Conservation (phyloP, 129 eudicot genomes). For the Arctium lappa region DNA sequence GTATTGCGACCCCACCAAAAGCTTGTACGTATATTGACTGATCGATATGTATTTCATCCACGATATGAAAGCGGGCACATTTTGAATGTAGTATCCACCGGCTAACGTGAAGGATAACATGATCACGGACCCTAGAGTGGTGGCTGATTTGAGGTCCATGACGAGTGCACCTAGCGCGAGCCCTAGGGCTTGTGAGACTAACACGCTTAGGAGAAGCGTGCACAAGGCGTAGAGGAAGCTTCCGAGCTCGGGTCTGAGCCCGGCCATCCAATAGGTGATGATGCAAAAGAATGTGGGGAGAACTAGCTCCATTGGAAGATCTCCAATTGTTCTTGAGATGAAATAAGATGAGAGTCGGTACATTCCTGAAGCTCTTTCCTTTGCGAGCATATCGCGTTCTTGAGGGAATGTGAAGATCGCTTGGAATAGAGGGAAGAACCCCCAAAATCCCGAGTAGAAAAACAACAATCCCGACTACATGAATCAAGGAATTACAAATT, state of each 20-base stretch:
- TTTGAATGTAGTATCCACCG: constrained; percentile 72
- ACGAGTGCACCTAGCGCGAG: constrained; percentile 79
- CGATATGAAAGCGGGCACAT: constrained; percentile 64
- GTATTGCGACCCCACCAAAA: constrained; percentile 63
- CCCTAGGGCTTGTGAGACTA: constrained; percentile 80
- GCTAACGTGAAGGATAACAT: constrained; percentile 57
- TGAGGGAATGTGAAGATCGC: constrained; percentile 84
- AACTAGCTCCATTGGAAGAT: constrained; percentile 77
- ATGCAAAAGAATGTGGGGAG: constrained; percentile 57
- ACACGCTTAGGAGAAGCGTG: constrained; percentile 38
- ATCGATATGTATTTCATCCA: constrained; percentile 76
- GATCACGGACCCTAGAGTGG: constrained; percentile 61
- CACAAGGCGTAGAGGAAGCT: constrained; percentile 43
- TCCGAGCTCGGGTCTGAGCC: constrained; percentile 42
- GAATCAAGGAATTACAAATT: not conserved
- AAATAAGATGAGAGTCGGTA: constrained; percentile 78
- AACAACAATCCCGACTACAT: constrained; percentile 74
- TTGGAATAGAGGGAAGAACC: constrained; percentile 65
- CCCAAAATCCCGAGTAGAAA: constrained; percentile 74
- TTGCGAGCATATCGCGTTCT: constrained; percentile 62
- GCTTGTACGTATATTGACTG: constrained; percentile 56
- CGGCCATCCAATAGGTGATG: constrained; percentile 91
- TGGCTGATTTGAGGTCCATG: constrained; percentile 64
- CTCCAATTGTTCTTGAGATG: constrained; percentile 57
- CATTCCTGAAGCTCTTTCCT: constrained; percentile 85